phyloP scores from a whole-genome alignment of 2,329 filamentous ascomycete species.

The Calonectria hongkongensis region DNA sequence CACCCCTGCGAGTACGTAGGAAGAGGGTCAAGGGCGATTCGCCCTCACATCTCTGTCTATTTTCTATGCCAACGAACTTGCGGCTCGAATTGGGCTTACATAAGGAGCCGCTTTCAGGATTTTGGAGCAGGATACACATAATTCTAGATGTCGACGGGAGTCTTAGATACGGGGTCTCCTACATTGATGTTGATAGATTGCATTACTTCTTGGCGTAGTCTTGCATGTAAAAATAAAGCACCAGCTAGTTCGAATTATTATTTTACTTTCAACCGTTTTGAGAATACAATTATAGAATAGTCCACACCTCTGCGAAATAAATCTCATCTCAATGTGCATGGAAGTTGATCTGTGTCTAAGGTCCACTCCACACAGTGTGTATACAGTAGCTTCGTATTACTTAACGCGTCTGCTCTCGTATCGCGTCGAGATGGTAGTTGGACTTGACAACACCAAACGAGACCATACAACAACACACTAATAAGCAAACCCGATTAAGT shows the following conservation, averaged over 20 bases:
- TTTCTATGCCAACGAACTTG: no score
- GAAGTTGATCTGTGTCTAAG: background rate
- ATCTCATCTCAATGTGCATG: background rate
- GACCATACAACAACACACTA: background rate
- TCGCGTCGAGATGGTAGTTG: constrained; percentile 42
- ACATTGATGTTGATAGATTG: no score
- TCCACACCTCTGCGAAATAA: background rate
- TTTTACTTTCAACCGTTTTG: background rate
- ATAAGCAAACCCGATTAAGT: no score
- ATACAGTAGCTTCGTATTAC: constrained; percentile 40
- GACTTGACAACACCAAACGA: background rate
- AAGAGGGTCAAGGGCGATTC: no score
- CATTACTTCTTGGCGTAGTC: background rate
- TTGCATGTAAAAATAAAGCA: no score
- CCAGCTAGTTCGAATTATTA: background rate
- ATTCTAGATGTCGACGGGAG: no score
- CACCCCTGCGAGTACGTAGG: no score
- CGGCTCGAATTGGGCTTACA: no score
- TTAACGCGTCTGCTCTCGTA: constrained; percentile 48
- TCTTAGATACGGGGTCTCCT: no score
- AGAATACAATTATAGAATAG: background rate
- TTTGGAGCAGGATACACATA: no score
- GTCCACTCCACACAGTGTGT: constrained; percentile 30
- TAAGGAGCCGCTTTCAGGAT: no score
- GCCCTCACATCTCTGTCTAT: no score